Base-by-base conservation (phyloP, 164 flowering plant genomes). In the Dillenia suffruticosa region DNA sequence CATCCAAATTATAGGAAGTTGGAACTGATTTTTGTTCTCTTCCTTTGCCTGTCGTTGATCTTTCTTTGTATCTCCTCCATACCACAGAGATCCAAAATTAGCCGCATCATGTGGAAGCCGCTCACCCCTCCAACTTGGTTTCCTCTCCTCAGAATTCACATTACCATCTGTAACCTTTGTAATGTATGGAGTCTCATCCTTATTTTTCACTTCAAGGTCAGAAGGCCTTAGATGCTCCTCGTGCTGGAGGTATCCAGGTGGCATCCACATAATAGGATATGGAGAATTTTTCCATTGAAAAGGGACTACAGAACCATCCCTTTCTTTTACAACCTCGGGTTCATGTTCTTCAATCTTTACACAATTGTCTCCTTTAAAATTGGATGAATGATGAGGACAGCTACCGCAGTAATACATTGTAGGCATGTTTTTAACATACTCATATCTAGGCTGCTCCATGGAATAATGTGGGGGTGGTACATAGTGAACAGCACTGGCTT, bases 181-280 rank as follows among this genome's bases (percentile, higher is more conserved):
- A 19, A 19, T 19, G 22, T 19, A 19, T 19, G 22, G 22, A 19
- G 22, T 19, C 22, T 19, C 22, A 19, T 19, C 22, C 22, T 19
- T 1, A 19, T 19, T 19, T 19, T 19, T 19, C 22, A 19, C 22
- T 26, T 67, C 66, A 16, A 24, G 5, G 56, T 67, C 68, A 24
- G 13, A 9, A 66, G 56, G 10, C 47, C 56, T 56, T 1, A 14
- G 22, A 68, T 46, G 49, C 48, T 64, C 69, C 19, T 46, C 13
- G 22, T 67, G 26, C 68, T 73, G 71, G 65, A 51, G 11, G 17
- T 61, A 63, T 17, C 68, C 81, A 12, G 79, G 74, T 6, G 90
- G 87, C 50, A 86, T 51, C 86, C 87, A 84, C 45, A 81, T 48
- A 24, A 80, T 12, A 12, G 88, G 90, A 64, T 79, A 69, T 3